Base-by-base conservation (phyloP, 345 rosid species). In the Corchorus olitorius region DNA sequence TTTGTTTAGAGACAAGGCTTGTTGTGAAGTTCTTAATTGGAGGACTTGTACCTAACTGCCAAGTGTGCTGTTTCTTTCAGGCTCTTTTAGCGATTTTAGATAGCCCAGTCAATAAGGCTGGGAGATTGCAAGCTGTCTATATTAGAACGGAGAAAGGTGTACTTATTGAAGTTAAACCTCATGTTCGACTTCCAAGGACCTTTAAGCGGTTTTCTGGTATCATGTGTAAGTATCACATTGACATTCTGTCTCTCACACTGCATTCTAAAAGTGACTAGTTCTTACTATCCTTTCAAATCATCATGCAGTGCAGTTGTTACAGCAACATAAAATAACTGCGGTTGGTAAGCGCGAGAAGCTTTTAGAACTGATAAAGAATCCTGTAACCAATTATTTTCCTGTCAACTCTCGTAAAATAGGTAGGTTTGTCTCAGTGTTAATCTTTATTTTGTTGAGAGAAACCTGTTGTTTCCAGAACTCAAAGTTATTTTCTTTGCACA, bases 171-270 rank as follows among this genome's bases (percentile, higher is more conserved):
- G 90, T 94, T 34, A 90, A 90, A 74, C 95, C 97, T 45, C 88
- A 93, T 79, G 97, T 91, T 49, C 94, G 97, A 60, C 82, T 94
- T 45, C 98, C 98, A 34, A 86, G 98, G 82, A 94, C 98, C 19
- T 93, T 79, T 72, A 91, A 91, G 83, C 92, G 97, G 0, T 93
- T 93, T 62, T 81, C 97, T 43, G 97, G 98, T 54, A 78, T 95
- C 59, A 93, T 95, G 88, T 86, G 99, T 95, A 82, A 80, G 97
- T 88, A 19, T 41, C 20, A 12, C 69, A 16, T 52, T 14, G 43
- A 70, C 41, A 17, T 61, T 16, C 4, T 56, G 73, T 50, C 19
- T 49, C 52, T 75, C 67, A 1, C 27, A 35, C 19, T 58, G 27
- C 46, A 49, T 62, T 60, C 19, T 54, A 54, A 73, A 46, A 53